Base-by-base conservation (phyloP, 768 basidiomycete genomes). In the Lentinus tigrinus region DNA sequence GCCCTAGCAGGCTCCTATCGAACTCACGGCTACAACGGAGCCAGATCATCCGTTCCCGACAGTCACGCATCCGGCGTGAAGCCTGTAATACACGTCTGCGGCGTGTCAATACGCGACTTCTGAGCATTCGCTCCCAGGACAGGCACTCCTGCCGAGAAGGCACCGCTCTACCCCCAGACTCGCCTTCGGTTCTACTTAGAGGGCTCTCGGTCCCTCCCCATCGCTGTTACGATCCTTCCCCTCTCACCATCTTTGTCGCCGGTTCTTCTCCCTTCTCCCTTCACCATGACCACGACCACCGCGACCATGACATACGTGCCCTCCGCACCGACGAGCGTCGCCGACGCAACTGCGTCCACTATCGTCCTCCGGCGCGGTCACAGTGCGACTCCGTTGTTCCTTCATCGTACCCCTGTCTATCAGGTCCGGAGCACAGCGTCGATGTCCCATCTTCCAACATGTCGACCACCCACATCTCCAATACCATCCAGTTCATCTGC, bases 21-120 rank as follows among this genome's bases (percentile, higher is more conserved):
- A 46, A 46, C 13, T 11, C 43, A 46, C 43, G 43, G 43, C 19
- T 46, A 24, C 43, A 19, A 9, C 21, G 21, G 24, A 46, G 21
- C 9, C 43, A 46, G 43, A 23, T 14, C 43, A 13, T 24, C 43
- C 43, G 43, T 19, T 23, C 43, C 43, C 21, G 21, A 26, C 31
- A 38, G 34, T 34, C 31, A 13, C 49, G 49, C 49, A 36, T n/a
- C 21, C 49, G 49, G 34, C 49, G 34, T 38, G 51, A 52, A 40
- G 36, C 17, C 21, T 21, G 37, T 40, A 39, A 52, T 52, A 27
- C 17, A 43, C 51, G 36, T 42, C 38, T 38, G 49, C 34, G n/a
- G 53, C 43, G 49, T 47, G 58, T 52, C 57, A 58, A 54, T 60
- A 37, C 52, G 34, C 37, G n/a, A 31, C 52, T 47, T 61, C 60